A percentile compares a stretch with the other conserved stretches of the same genome.
Conservation (phyloP, 1,284 basidiomycete species). For the Sphagnurus paluster region DNA sequence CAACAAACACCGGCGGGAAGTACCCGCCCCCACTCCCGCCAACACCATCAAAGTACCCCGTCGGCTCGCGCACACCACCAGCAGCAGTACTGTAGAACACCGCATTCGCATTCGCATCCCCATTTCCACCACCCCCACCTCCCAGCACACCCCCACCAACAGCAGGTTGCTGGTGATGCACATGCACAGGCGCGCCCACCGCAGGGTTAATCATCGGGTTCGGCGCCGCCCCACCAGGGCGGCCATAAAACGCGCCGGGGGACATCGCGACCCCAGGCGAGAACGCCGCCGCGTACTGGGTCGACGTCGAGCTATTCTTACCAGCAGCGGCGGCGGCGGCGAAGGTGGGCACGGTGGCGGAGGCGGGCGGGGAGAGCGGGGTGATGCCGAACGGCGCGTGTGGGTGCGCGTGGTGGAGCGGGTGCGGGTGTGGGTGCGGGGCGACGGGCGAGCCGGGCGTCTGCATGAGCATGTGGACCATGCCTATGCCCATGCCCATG, state of each 20-base stretch:
- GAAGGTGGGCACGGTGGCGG: slow-evolving; percentile 9
- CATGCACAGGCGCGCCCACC: slow-evolving; percentile 66
- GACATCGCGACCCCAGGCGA: slow-evolving; percentile 71
- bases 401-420: background rate
- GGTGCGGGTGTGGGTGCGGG: slow-evolving; percentile 2
- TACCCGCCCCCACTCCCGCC: slow-evolving; percentile 23
- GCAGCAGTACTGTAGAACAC: background rate
- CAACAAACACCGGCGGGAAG: slow-evolving; percentile 23
- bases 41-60: slow-evolving; percentile 39
- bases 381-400: slow-evolving; percentile 19
- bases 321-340: background rate
- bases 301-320: background rate
- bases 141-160: too few species aligned
- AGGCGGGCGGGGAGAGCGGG: slow-evolving; percentile 13
- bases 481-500: background rate
- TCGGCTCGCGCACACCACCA: slow-evolving; percentile 29
- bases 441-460: slow-evolving; percentile 3
- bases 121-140: background rate
- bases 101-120: background rate
- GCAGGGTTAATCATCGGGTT: slow-evolving; percentile 67
- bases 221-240: slow-evolving; percentile 43
- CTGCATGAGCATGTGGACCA: slow-evolving; percentile 1
- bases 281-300: slow-evolving; percentile 37
- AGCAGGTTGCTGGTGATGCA: slow-evolving; percentile 10
- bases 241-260: slow-evolving; percentile 68